Evolutionary conservation across 2,329 filamentous ascomycete genomes (phyloP).

Genomic region (Verticillium nonalfalfae): DNA sequence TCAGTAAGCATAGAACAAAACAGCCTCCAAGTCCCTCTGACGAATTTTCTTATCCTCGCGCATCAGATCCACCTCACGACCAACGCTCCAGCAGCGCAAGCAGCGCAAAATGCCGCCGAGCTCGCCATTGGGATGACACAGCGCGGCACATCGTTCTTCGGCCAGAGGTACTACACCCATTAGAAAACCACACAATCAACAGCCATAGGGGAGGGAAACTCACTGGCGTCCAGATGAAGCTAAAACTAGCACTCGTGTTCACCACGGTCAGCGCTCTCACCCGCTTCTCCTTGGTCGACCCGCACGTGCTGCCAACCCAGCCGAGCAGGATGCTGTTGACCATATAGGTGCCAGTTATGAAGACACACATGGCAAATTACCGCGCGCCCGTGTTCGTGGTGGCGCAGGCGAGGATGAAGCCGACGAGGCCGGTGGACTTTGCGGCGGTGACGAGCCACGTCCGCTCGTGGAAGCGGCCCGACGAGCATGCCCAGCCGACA

Average conservation of each 20-base stretch:
- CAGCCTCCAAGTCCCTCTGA: conserved; percentile 3
- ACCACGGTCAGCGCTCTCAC: conserved; percentile 16
- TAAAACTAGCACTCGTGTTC: conserved; percentile 14
- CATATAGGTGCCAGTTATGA: conserved; percentile 28
- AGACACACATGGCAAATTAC: conserved; percentile 15
- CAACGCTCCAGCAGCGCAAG: conserved; percentile 16
- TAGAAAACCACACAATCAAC: background rate
- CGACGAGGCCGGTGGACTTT: conserved; percentile 5
- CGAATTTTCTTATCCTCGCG: conserved; percentile 14
- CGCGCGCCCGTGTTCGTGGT: conserved; percentile 4
- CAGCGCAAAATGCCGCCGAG: conserved; percentile 9
- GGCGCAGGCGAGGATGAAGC: conserved; percentile 8
- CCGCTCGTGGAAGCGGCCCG: conserved; percentile 6
- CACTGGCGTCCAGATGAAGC: conserved; percentile 10
- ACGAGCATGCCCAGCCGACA: conserved; percentile 21
- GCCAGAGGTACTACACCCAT: conserved; percentile 26
- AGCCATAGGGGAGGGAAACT: background rate
- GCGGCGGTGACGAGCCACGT: conserved; percentile 9
- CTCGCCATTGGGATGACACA: conserved; percentile 29
- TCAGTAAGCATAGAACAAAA: conserved; percentile 9
- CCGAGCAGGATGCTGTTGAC: conserved; percentile 17
- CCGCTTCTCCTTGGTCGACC: conserved; percentile 32
- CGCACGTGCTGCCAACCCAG: background rate
- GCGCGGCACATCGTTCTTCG: conserved; percentile 26
- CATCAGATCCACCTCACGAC: conserved; percentile 16